Evolutionary conservation across 2,329 filamentous ascomycete species (phyloP).

Genomic region (Allantophomopsis cytisporea): DNA sequence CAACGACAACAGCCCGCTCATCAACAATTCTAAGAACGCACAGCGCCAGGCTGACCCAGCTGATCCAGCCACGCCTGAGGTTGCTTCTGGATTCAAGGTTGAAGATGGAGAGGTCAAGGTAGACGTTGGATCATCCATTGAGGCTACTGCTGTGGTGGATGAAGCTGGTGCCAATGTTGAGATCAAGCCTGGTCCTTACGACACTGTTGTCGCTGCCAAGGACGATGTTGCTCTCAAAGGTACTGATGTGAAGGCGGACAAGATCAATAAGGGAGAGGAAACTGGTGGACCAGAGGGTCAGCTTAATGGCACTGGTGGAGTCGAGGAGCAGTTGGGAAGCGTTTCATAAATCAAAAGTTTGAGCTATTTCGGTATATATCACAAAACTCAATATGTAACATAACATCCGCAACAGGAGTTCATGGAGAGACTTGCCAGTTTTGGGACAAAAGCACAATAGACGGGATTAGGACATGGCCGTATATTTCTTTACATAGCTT

Average conservation of each 20-base stretch:
- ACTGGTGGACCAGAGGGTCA: slow-evolving; percentile 8
- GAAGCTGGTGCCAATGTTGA: slow-evolving; percentile 3
- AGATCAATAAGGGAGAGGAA: slow-evolving; percentile 11
- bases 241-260: slow-evolving; percentile 10
- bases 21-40: slow-evolving; percentile 35
- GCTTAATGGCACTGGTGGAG: slow-evolving; percentile 5
- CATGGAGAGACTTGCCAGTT: no score
- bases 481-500: no score
- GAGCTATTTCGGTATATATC: neutral
- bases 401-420: no score
- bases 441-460: no score
- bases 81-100: slow-evolving; percentile 7
- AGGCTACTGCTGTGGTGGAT: slow-evolving; percentile 8
- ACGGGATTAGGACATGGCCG: no score
- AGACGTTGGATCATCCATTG: slow-evolving; percentile 8
- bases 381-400: no score
- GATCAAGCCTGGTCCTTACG: slow-evolving; percentile 13
- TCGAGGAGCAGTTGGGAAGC: slow-evolving; percentile 8
- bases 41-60: slow-evolving; percentile 7
- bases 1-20: slow-evolving; percentile 74
- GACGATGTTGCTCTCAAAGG: slow-evolving; percentile 1
- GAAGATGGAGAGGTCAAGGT: slow-evolving; percentile 11
- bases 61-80: neutral
- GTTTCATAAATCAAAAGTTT: slow-evolving; percentile 5
- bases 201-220: slow-evolving; percentile 7